Percentiles rank a stretch among this genome's conserved stretches.
These are phyloP conservation scores for Trypanosoma theileri DNA, from an alignment of 208 protist species.

Conservation along the genomic window DNA sequence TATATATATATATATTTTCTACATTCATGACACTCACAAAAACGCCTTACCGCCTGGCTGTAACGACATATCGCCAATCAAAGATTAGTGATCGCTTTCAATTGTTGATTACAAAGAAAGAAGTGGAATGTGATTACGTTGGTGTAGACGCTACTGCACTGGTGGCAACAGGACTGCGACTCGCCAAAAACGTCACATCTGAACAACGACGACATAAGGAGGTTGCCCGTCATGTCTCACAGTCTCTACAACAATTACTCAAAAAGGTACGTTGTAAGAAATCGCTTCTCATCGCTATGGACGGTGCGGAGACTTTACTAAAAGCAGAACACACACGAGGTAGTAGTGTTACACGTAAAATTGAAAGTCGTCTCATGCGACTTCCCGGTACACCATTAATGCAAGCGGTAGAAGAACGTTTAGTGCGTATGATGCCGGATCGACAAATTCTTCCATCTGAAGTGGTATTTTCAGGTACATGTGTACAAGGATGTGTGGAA, in stretches of 20 bases:
- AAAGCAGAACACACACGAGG: conserved; percentile 47
- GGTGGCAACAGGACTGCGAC: conserved; percentile 56
- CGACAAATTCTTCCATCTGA: conserved; percentile 50
- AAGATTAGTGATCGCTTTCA: conserved; percentile 55
- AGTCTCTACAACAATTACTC: conserved; percentile 70
- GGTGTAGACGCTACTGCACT: conserved; percentile 68
- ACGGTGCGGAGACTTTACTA: conserved; percentile 65
- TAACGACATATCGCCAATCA: conserved; percentile 27
- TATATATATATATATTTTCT: not conserved
- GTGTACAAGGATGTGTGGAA: conserved; percentile 69
- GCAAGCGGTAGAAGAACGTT: conserved; percentile 77
- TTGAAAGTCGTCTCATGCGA: conserved; percentile 51
- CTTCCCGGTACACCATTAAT: conserved; percentile 68
- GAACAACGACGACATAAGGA: conserved; percentile 71
- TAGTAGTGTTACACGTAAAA: conserved; percentile 33
- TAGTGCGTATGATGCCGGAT: conserved; percentile 74
- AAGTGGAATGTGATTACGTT: conserved; percentile 81
- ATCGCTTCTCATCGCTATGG: conserved; percentile 65
- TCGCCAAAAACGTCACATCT: conserved; percentile 54
- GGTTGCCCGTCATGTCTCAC: conserved; percentile 56
- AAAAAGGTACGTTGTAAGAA: conserved; percentile 50
- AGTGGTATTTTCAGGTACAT: conserved; percentile 69
- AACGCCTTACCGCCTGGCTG: conserved; percentile 7
- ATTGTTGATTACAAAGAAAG: conserved; percentile 80
- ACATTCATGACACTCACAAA: not conserved